Percentiles rank a stretch among this genome's conserved stretches.
Evolutionary conservation across 2,329 filamentous ascomycete species (phyloP).

Genomic region (Hirsutella thompsonii): DNA sequence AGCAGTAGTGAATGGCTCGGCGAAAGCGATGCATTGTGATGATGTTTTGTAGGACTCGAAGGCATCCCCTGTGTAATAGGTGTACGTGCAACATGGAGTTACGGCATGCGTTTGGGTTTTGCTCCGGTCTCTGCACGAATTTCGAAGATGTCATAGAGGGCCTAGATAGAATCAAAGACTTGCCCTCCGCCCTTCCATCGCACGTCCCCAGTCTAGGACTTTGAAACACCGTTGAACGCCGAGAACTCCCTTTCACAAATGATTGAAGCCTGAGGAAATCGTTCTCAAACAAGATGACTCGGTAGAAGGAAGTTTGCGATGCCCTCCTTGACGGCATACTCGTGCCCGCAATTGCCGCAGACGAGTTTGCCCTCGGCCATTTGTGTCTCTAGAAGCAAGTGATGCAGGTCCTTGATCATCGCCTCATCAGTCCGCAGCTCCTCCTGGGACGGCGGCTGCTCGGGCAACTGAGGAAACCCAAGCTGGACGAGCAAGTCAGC

Average conservation of each 20-base stretch:
- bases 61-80: constrained; percentile 5
- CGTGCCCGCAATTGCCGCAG: constrained; percentile 83
- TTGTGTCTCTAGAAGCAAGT: constrained; percentile 75
- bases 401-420: constrained; percentile 65
- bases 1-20: constrained; percentile 15
- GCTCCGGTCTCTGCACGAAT: background rate
- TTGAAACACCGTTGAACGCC: background rate
- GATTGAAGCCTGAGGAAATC: background rate
- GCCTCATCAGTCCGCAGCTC: constrained; percentile 54
- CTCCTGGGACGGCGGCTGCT: constrained; percentile 47
- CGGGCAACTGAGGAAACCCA: constrained; percentile 62
- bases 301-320: constrained; percentile 94
- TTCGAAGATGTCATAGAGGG: background rate
- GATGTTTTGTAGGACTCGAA: background rate
- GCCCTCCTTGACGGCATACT: constrained; percentile 89
- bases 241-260: background rate
- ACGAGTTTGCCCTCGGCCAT: constrained; percentile 80
- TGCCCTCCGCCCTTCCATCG: background rate
- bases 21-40: background rate
- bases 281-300: constrained; percentile 63
- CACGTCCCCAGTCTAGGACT: too few species aligned
- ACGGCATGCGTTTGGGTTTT: background rate
- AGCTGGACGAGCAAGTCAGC: too few species aligned
- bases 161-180: background rate
- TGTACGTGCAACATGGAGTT: constrained; percentile 8